Evolutionary conservation across 441 rosid genomes (phyloP).

Genomic region (Pelargonium fulgidum): DNA sequence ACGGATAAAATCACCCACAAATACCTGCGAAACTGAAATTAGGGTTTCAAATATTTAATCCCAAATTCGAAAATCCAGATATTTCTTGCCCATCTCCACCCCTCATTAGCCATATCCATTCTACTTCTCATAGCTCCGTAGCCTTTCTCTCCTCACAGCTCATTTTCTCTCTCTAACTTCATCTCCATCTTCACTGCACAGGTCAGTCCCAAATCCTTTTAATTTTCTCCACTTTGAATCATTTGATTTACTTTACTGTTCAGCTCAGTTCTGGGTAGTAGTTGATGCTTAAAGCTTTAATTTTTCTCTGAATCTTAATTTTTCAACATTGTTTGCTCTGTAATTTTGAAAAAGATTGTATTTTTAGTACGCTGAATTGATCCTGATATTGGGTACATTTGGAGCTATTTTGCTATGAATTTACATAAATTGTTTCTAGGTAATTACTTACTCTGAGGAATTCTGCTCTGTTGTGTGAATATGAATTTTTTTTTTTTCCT

Average conservation of each 20-base stretch:
- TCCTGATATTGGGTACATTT: neutral
- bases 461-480: too few species aligned
- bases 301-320: too few species aligned
- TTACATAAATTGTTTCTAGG: neutral
- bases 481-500: too few species aligned
- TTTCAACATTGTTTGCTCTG: neutral
- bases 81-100: too few species aligned
- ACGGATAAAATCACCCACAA: too few species aligned
- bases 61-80: too few species aligned
- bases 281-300: neutral
- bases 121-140: too few species aligned
- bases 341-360: neutral
- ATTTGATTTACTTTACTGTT: neutral
- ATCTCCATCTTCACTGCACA: neutral
- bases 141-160: neutral
- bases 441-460: too few species aligned
- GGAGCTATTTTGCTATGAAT: neutral
- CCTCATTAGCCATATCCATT: too few species aligned
- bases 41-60: too few species aligned
- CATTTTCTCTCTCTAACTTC: neutral
- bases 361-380: neutral
- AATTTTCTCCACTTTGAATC: neutral
- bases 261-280: neutral
- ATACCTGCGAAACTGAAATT: too few species aligned
- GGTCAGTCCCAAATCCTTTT: neutral